Evolutionary conservation across 1,284 basidiomycete genomes (phyloP), one percentile per base, ranked within the genome.

Genomic region (Fomitiporia mediterranea): DNA sequence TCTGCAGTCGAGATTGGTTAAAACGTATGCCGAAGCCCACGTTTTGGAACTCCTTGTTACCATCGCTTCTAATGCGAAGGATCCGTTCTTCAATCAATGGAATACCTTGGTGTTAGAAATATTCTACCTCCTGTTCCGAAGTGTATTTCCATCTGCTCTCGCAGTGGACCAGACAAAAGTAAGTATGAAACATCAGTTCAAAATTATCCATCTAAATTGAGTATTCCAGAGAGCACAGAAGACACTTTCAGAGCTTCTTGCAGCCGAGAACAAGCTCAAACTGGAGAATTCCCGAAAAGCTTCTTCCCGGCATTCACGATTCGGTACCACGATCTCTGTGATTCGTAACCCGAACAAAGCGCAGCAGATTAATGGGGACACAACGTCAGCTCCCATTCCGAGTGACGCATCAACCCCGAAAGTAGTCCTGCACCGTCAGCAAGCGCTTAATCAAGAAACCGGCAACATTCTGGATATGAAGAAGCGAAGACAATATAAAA

Each of bases 71-170:
- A 91, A 89, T 64, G 75, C 83, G 0, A 72, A 74, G 46, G 87
- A 91, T 65, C 76, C 83, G 13, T 77, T 92, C 60, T 87, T 91
- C 69, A 88, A 86, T 59, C 76, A 78, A 6, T 94, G 83, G 78
- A 97, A 97, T 67, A 90, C 91, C 2, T 77, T 97, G 37, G 79
- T 91, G 1, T 81, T 98, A 30, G 95, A 98, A 70, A 94, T 94
- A 30, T 79, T 95, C 59, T 94, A 94, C 68, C 81, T 96, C 4
- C 74, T 95, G 8, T 91, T 91, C 68, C 81, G 93, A 37, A 86
- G 88, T 1, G 78, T 90, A 51, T 83, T 79, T 57, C 84, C 91
- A 0, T 67, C 72, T 1, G 76, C 80, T 2, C 72, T 96, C 40
- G 74, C 78, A 0, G 66, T 78, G 42, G 86, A 94, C 65, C 89